Evolutionary conservation across 1,284 basidiomycete genomes (phyloP).

Genomic region (Microbotryum violaceum): DNA sequence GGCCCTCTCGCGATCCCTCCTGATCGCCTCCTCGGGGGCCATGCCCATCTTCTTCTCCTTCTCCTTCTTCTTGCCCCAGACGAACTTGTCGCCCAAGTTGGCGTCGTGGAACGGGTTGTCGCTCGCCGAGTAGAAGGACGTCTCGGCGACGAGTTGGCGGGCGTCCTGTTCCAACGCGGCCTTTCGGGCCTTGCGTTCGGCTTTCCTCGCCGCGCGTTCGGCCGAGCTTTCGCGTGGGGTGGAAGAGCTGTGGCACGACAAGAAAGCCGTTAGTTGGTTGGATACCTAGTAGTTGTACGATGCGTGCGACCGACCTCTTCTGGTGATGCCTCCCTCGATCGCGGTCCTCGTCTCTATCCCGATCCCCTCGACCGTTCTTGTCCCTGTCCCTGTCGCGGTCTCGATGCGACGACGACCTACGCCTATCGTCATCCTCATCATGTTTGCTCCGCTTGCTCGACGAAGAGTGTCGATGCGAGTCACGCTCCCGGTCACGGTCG

Average conservation of each 20-base stretch:
- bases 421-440: constrained; percentile 21
- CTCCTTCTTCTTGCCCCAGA: constrained; percentile 97
- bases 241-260: neutral
- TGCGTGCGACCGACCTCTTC: constrained; percentile 9
- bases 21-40: constrained; percentile 67
- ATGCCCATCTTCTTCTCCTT: constrained; percentile 87
- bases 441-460: constrained; percentile 19
- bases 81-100: constrained; percentile 88
- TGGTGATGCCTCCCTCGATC: constrained; percentile 26
- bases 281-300: neutral
- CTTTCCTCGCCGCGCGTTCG: constrained; percentile 27
- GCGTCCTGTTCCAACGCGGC: constrained; percentile 46
- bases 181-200: constrained; percentile 25
- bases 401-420: constrained; percentile 12
- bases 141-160: constrained; percentile 43
- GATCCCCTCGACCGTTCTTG: neutral
- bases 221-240: constrained; percentile 25
- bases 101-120: constrained; percentile 98
- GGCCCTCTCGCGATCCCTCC: constrained; percentile 68
- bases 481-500: constrained; percentile 33
- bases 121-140: constrained; percentile 76
- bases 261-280: neutral
- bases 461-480: constrained; percentile 18
- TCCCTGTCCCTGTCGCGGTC: constrained; percentile 23
- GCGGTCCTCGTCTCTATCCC: constrained; percentile 3